These are phyloP conservation scores for Trypanosoma theileri DNA, from an alignment of 208 protist genomes.

Conservation along the genomic window DNA sequence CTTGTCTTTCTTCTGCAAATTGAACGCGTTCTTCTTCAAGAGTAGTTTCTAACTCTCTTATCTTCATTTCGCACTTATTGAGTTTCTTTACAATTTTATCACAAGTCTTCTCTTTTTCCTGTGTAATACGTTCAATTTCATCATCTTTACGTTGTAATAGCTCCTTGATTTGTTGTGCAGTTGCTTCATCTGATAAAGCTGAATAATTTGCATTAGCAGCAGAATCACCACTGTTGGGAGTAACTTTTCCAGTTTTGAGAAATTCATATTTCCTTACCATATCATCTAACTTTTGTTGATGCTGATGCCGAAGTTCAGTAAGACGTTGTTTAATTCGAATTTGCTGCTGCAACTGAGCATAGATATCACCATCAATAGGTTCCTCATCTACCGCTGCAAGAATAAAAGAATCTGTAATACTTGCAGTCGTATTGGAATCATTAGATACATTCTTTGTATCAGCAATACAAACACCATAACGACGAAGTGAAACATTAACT, in stretches of 20 bases:
- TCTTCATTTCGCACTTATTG: slow-evolving; percentile 83
- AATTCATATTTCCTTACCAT: slow-evolving; percentile 89
- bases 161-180: slow-evolving; percentile 67
- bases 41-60: slow-evolving; percentile 71
- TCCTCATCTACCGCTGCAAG: slow-evolving; percentile 65
- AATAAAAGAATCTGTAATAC: slow-evolving; percentile 58
- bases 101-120: slow-evolving; percentile 76
- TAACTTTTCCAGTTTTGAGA: slow-evolving; percentile 80
- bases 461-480: slow-evolving; percentile 79
- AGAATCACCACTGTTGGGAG: slow-evolving; percentile 34
- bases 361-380: slow-evolving; percentile 73
- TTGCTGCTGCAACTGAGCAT: slow-evolving; percentile 84
- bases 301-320: slow-evolving; percentile 80
- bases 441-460: slow-evolving; percentile 38
- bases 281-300: slow-evolving; percentile 78
- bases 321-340: slow-evolving; percentile 86
- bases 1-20: slow-evolving; percentile 69
- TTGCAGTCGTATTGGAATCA: slow-evolving; percentile 4
- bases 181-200: slow-evolving; percentile 50
- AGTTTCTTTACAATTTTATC: slow-evolving; percentile 91
- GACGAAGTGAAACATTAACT: slow-evolving; percentile 80
- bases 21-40: slow-evolving; percentile 81
- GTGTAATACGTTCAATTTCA: slow-evolving; percentile 68
- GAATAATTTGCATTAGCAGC: slow-evolving; percentile 10
- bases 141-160: slow-evolving; percentile 86